A percentile compares a stretch with the other conserved stretches of the same genome.
These are phyloP conservation scores for Steccherinum ochraceum DNA, from an alignment of 768 basidiomycete genomes.

Conservation along the genomic window DNA sequence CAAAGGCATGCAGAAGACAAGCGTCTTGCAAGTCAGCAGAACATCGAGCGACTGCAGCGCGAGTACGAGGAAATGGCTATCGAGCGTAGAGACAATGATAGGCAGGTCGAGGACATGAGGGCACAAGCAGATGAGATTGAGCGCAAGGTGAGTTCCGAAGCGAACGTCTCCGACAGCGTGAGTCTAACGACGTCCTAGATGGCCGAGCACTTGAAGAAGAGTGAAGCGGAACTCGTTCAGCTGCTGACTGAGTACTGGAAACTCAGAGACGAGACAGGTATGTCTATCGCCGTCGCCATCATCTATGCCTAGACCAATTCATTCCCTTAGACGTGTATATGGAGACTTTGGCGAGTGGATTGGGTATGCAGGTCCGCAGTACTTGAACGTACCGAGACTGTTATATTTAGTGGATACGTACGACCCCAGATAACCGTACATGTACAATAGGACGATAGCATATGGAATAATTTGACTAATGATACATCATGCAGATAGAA, in stretches of 20 bases:
- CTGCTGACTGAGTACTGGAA: constrained; percentile 81
- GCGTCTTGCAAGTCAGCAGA: constrained; percentile 61
- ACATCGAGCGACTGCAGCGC: constrained; percentile 66
- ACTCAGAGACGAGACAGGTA: constrained; percentile 72
- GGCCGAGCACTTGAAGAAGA: constrained; percentile 65
- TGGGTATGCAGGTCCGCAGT: constrained; percentile 34
- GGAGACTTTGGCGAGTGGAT: constrained; percentile 79
- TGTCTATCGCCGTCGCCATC: constrained; percentile 2
- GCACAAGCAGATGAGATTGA: constrained; percentile 64
- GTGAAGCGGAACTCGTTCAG: constrained; percentile 74
- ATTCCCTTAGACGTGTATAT: constrained; percentile 64
- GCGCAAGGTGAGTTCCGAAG: constrained; percentile 41
- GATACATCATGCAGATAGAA: not conserved
- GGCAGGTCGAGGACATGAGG: constrained; percentile 70
- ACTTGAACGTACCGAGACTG: constrained; percentile 6
- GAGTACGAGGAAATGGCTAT: constrained; percentile 77
- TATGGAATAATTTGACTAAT: not conserved
- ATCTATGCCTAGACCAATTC: not conserved
- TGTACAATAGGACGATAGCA: not conserved
- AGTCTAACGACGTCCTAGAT: no score
- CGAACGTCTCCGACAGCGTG: not conserved
- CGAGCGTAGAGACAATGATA: constrained; percentile 74
- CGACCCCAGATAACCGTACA: no score
- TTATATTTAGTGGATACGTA: no score
- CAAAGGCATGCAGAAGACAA: constrained; percentile 79